Evolutionary conservation across 352 stramenopile species (phyloP).

Genomic region (Phytophthora rubi): DNA sequence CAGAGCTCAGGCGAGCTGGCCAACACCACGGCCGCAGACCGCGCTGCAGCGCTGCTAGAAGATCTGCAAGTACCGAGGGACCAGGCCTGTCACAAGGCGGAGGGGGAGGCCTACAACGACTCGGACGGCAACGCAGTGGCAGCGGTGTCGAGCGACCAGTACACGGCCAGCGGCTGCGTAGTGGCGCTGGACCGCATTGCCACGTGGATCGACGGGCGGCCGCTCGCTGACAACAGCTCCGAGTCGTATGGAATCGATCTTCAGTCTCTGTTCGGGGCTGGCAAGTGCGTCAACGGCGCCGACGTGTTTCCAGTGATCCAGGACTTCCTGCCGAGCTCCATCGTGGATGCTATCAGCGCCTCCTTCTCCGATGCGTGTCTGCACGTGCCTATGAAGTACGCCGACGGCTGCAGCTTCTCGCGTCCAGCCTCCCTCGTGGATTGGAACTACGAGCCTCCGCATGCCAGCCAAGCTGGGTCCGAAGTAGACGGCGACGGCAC

Average conservation of each 20-base stretch:
- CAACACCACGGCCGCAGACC: constrained; percentile 42
- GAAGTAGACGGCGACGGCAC: constrained; percentile 20
- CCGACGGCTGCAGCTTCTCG: constrained; percentile 56
- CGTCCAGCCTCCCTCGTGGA: constrained; percentile 53
- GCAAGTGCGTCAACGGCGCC: constrained; percentile 47
- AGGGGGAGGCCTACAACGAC: constrained; percentile 56
- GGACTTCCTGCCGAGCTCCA: constrained; percentile 41
- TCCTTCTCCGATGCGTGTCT: constrained; percentile 56
- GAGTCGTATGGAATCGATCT: constrained; percentile 43
- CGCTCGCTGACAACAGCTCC: constrained; percentile 38
- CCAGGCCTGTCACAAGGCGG: constrained; percentile 58
- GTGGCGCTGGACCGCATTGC: constrained; percentile 54
- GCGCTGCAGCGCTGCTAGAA: constrained; percentile 46
- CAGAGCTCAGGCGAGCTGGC: constrained; percentile 37
- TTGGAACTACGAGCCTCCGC: constrained; percentile 56
- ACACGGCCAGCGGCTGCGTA: constrained; percentile 51
- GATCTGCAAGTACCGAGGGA: constrained; percentile 60
- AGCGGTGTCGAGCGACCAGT: constrained; percentile 24
- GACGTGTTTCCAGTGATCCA: constrained; percentile 50
- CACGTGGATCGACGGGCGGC: constrained; percentile 52
- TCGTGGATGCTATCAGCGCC: constrained; percentile 36
- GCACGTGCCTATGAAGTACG: constrained; percentile 58
- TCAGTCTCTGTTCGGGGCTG: constrained; percentile 46
- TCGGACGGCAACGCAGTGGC: constrained; percentile 39
- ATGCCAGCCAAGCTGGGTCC: constrained; percentile 37